Conservation (phyloP, 2,329 filamentous ascomycete species). For the Verticillium nubilum region DNA sequence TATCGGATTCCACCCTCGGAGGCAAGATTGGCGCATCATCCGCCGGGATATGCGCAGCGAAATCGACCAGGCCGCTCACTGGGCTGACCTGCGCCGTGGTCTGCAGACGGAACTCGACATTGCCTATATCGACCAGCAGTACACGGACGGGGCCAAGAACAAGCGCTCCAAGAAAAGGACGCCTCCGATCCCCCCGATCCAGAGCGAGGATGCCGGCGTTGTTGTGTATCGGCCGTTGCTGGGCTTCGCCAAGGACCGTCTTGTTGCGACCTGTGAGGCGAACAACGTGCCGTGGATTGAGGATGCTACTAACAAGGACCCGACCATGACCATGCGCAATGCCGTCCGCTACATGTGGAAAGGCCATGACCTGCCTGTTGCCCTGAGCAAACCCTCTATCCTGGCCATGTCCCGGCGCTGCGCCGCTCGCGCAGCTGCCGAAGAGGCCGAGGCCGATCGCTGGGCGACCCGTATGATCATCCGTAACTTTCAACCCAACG, state of each 20-base stretch:
- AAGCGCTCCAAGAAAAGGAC: constrained; percentile 1
- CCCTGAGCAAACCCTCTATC: constrained; percentile 61
- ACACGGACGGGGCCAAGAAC: constrained; percentile 14
- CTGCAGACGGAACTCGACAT: constrained; percentile 9
- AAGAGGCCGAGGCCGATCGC: constrained; percentile 47
- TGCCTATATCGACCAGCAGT: constrained; percentile 14
- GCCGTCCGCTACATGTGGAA: constrained; percentile 65
- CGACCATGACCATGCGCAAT: constrained; percentile 73
- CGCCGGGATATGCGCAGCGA: constrained; percentile 11
- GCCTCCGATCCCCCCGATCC: constrained; percentile 17
- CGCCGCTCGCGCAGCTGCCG: constrained; percentile 31
- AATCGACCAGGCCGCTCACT: constrained; percentile 21
- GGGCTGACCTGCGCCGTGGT: constrained; percentile 8
- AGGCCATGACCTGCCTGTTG: constrained; percentile 57
- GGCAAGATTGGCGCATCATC: constrained; percentile 15
- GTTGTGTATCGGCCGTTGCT: constrained; percentile 65
- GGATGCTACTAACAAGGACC: constrained; percentile 77
- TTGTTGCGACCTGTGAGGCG: constrained; percentile 71
- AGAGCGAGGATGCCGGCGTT: constrained; percentile 61
- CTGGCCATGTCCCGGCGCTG: constrained; percentile 53
- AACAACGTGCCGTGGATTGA: constrained; percentile 71
- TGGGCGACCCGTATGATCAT: constrained; percentile 47
- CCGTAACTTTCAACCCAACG: constrained; percentile 39
- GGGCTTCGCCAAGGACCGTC: constrained; percentile 62
- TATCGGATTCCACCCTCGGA: constrained; percentile 29